These are phyloP conservation scores for Trichophyton benhamiae DNA, from an alignment of 2,329 filamentous ascomycete genomes.

Conservation along the genomic window DNA sequence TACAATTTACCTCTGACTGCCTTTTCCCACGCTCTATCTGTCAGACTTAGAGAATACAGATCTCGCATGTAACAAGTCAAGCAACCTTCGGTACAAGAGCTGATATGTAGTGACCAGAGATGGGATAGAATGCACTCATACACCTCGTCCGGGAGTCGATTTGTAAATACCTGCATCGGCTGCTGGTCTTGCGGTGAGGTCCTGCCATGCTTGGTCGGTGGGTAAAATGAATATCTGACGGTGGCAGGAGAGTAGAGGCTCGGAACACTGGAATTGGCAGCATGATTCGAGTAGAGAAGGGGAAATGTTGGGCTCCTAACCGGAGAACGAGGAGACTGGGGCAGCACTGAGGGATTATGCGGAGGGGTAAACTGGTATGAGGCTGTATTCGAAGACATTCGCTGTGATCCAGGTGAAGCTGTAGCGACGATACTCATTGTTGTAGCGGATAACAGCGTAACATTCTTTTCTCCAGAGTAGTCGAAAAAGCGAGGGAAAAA, in stretches of 20 bases:
- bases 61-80: slow-evolving; percentile 44
- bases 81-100: slow-evolving; percentile 33
- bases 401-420: slow-evolving; percentile 24
- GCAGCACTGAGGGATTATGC: slow-evolving; percentile 6
- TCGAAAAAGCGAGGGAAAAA: background rate
- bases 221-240: slow-evolving; percentile 22
- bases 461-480: background rate
- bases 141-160: slow-evolving; percentile 41
- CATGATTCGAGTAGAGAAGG: slow-evolving; percentile 21
- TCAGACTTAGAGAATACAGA: slow-evolving; percentile 41
- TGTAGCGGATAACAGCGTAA: background rate
- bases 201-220: slow-evolving; percentile 24
- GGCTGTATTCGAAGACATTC: slow-evolving; percentile 22
- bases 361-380: slow-evolving; percentile 20
- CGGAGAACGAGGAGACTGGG: slow-evolving; percentile 20
- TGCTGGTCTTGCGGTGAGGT: slow-evolving; percentile 3
- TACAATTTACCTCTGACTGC: slow-evolving; percentile 41
- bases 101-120: slow-evolving; percentile 36
- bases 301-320: slow-evolving; percentile 13
- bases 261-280: slow-evolving; percentile 26
- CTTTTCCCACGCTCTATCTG: slow-evolving; percentile 45
- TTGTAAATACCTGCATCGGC: slow-evolving; percentile 27
- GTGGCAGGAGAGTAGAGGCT: slow-evolving; percentile 29
- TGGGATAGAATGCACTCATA: slow-evolving; percentile 44
- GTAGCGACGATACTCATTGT: slow-evolving; percentile 31